A percentile compares a stretch with the other conserved stretches of the same genome.
Evolutionary conservation across 176 grass and related monocot species (phyloP).

Genomic region (Coix lacrymajobi): DNA sequence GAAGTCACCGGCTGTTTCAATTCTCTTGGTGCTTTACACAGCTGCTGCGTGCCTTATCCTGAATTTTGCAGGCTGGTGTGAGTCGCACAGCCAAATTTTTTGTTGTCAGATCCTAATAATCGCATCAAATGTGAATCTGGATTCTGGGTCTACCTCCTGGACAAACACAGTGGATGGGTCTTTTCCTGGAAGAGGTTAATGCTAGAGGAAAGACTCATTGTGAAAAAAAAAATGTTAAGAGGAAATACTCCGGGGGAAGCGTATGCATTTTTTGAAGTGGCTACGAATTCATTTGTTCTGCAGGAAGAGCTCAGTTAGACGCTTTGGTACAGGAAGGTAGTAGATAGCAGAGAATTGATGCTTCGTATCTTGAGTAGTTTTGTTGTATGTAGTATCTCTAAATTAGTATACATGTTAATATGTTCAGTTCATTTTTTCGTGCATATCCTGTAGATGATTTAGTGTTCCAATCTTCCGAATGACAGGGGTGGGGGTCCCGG

Average conservation of each 20-base stretch:
- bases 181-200: background rate
- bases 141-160: background rate
- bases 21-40: slow-evolving; percentile 1
- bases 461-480: background rate
- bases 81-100: background rate
- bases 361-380: background rate
- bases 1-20: background rate
- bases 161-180: background rate
- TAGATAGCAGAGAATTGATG: background rate
- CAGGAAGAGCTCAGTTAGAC: background rate
- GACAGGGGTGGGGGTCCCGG: too few relatives aligned
- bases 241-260: too few relatives aligned
- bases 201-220: background rate
- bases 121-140: background rate
- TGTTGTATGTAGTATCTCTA: background rate
- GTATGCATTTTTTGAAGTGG: background rate
- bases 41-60: background rate
- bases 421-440: background rate
- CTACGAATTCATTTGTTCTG: background rate
- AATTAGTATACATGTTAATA: background rate
- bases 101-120: background rate
- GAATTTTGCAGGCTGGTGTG: background rate
- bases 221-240: too few relatives aligned
- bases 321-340: slow-evolving; percentile 11
- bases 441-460: slow-evolving; percentile 11